These are phyloP conservation scores for Malania oleifera DNA, from an alignment of 164 flowering plant species.

Conservation along the genomic window DNA sequence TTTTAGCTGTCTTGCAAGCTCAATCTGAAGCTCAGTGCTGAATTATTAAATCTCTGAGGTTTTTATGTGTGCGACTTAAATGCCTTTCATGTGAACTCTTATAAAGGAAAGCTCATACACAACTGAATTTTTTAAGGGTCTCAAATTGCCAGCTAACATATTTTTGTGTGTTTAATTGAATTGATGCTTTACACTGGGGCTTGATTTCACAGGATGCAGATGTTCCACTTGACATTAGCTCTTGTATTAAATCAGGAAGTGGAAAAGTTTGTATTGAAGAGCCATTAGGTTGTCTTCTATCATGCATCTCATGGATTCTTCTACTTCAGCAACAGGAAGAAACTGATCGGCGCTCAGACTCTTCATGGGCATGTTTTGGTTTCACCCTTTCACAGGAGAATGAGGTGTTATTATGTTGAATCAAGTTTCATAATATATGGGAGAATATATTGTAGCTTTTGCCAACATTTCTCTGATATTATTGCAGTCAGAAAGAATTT, in stretches of 20 bases:
- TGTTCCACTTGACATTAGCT: slow-evolving; percentile 33
- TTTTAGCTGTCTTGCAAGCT: background rate
- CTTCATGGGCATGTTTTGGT: slow-evolving; percentile 63
- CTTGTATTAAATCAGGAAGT: slow-evolving; percentile 52
- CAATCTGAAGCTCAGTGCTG: background rate
- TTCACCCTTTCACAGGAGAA: slow-evolving; percentile 87
- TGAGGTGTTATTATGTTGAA: slow-evolving; percentile 46
- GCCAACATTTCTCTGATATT: background rate
- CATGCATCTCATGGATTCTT: slow-evolving; percentile 77
- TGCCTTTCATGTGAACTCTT: background rate
- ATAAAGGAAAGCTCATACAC: no score
- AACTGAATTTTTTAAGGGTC: background rate
- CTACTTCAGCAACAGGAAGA: slow-evolving; percentile 57
- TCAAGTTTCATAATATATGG: background rate
- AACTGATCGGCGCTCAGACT: slow-evolving; percentile 34
- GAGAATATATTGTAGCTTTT: background rate
- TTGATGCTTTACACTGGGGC: background rate
- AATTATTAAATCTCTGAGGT: background rate
- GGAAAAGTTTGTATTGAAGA: slow-evolving; percentile 58
- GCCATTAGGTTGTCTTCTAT: slow-evolving; percentile 73
- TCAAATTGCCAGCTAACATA: background rate
- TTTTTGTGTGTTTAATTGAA: background rate
- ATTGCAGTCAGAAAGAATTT: slow-evolving; percentile 48
- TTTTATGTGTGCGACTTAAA: background rate
- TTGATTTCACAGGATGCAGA: slow-evolving; percentile 42